Percentiles rank a stretch among this genome's conserved stretches.
Evolutionary conservation across 108 stramenopile genomes (phyloP).

Genomic region (Cyclotella kingstonii): DNA sequence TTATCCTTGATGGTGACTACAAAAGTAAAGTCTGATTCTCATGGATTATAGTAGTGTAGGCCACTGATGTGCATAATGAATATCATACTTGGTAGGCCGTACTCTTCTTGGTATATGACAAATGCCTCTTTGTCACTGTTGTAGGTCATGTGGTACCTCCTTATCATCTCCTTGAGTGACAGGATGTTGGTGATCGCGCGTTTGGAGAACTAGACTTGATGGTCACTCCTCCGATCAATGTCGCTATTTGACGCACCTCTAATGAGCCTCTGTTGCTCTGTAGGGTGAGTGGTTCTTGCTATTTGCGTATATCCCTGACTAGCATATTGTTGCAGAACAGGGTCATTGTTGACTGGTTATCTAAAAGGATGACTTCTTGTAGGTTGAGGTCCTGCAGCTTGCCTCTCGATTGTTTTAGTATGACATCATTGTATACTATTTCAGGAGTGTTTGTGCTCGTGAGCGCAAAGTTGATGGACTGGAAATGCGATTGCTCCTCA

Average conservation of each 20-base stretch:
- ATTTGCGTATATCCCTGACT: background rate
- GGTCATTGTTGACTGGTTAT: too few species aligned
- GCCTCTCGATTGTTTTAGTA: too few species aligned
- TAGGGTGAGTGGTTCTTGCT: background rate
- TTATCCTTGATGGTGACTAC: conserved; percentile 4
- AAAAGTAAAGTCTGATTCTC: background rate
- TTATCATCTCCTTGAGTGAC: conserved; percentile 2
- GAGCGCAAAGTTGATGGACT: too few species aligned
- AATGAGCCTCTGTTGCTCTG: background rate
- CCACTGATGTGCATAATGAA: conserved; percentile 13
- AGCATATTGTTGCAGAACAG: too few species aligned
- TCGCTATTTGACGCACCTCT: background rate
- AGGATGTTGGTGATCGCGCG: conserved; percentile 16
- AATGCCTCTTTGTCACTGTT: conserved; percentile 9
- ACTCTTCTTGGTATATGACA: conserved; percentile 1
- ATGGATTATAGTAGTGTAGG: conserved; percentile 11
- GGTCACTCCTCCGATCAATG: background rate
- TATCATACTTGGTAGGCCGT: conserved; percentile 13
- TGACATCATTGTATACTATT: too few species aligned
- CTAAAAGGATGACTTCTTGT: too few species aligned
- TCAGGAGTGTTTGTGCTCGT: too few species aligned
- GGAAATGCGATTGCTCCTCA: too few species aligned
- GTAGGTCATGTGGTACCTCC: conserved; percentile 7
- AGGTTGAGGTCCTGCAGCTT: too few species aligned
- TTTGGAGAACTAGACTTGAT: conserved; percentile 11